Evolutionary conservation across 805 yeast species (phyloP).

Genomic region (Metschnikowia baotianmanensis): DNA sequence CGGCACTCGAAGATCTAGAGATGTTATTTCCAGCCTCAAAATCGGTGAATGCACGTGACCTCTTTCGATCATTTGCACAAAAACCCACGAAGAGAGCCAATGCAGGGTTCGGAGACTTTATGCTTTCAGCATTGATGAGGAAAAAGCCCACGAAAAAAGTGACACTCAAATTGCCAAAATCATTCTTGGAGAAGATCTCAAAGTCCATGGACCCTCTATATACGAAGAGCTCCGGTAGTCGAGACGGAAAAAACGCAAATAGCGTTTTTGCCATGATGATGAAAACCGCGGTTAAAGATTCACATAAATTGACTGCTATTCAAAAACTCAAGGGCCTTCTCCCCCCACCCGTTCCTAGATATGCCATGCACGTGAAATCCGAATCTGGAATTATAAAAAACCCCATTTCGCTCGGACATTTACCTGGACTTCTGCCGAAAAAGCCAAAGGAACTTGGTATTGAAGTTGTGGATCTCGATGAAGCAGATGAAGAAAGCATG

Average conservation of each 20-base stretch:
- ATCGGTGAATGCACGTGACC: constrained; percentile 12
- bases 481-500: not conserved
- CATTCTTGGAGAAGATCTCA: constrained; percentile 9
- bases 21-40: constrained; percentile 5
- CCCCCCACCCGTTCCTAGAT: constrained; percentile 28
- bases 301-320: constrained; percentile 28
- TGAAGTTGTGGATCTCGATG: not conserved
- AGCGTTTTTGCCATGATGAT: constrained; percentile 41
- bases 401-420: no score
- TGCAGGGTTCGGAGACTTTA: constrained; percentile 1
- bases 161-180: constrained; percentile 13
- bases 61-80: constrained; percentile 15
- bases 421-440: no score
- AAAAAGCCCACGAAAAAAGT: constrained; percentile 11
- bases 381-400: no score
- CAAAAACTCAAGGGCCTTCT: constrained; percentile 32
- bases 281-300: constrained; percentile 26
- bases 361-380: constrained; percentile 32
- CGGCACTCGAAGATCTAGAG: constrained; percentile 1
- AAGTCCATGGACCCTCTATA: constrained; percentile 16
- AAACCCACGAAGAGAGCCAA: constrained; percentile 9
- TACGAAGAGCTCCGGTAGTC: constrained; percentile 14
- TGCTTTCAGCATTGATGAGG: constrained; percentile 12
- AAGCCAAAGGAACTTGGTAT: no score
- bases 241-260: constrained; percentile 13